Evolutionary conservation across 345 rosid species (phyloP).

Genomic region (Kernera saxatilis): DNA sequence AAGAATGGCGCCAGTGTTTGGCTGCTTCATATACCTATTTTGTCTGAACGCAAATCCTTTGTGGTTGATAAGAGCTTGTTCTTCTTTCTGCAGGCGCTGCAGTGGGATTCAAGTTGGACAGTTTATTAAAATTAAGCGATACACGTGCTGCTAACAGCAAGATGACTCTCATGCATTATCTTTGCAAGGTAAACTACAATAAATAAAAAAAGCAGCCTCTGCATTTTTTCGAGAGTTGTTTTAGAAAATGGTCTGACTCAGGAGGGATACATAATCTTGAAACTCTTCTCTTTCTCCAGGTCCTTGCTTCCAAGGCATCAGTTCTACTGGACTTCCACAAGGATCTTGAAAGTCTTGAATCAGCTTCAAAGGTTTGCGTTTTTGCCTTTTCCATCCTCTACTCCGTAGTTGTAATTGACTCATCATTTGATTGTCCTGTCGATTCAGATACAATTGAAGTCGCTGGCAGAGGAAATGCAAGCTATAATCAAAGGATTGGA

Average conservation of each 20-base stretch:
- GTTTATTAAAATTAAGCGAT: constrained; percentile 88
- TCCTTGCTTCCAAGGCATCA: constrained; percentile 70
- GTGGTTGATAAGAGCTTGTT: constrained; percentile 11
- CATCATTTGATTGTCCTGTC: constrained; percentile 9
- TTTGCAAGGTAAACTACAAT: constrained; percentile 66
- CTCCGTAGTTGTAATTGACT: not conserved
- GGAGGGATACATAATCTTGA: not conserved
- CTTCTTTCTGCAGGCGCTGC: constrained; percentile 73
- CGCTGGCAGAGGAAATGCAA: constrained; percentile 98
- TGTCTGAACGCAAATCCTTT: not conserved
- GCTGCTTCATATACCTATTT: not conserved
- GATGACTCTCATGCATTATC: constrained; percentile 98
- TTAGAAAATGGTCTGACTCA: not conserved
- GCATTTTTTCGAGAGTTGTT: not conserved
- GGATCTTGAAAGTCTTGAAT: constrained; percentile 82
- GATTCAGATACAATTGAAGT: constrained; percentile 88
- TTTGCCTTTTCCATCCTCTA: constrained; percentile 3
- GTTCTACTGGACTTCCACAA: constrained; percentile 73
- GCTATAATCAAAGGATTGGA: constrained; percentile 94
- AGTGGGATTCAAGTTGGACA: constrained; percentile 95
- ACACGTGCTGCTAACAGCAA: constrained; percentile 88
- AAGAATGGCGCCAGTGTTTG: not conserved
- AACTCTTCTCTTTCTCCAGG: constrained; percentile 40
- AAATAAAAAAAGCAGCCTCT: not conserved
- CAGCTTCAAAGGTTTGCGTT: constrained; percentile 70